Evolutionary conservation across 2,329 filamentous ascomycete species (phyloP).

Genomic region (Penicillium sp.): DNA sequence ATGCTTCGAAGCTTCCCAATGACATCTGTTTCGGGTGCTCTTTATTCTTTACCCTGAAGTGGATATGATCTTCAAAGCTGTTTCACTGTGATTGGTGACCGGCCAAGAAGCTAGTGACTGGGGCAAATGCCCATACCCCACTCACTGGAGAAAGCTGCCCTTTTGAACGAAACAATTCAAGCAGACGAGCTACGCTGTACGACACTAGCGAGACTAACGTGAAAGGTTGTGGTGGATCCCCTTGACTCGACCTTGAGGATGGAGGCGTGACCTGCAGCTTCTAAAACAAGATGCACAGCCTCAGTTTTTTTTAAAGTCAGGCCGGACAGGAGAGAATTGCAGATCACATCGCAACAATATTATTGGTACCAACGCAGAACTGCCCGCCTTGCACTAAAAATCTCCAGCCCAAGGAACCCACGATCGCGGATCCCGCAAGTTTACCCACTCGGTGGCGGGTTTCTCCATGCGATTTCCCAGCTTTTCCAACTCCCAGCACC

Average conservation of each 20-base stretch:
- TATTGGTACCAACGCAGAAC: background rate
- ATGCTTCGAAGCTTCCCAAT: background rate
- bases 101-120: background rate
- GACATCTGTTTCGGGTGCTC: background rate
- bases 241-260: background rate
- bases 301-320: background rate
- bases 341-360: background rate
- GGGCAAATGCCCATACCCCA: background rate
- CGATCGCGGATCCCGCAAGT: slow-evolving; percentile 1
- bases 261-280: background rate
- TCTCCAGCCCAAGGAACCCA: background rate
- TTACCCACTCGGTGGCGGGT: background rate
- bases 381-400: background rate
- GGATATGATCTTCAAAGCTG: background rate
- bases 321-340: background rate
- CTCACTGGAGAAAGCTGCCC: slow-evolving; percentile 2
- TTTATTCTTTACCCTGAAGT: background rate
- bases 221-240: background rate
- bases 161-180: background rate
- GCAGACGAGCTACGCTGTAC: background rate
- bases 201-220: background rate
- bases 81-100: background rate
- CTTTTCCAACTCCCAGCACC: background rate
- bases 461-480: slow-evolving; percentile 2
- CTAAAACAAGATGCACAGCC: background rate